Evolutionary conservation across 441 rosid genomes (phyloP), one percentile per base, ranked within the genome.

Genomic region (Populus hybrid): DNA sequence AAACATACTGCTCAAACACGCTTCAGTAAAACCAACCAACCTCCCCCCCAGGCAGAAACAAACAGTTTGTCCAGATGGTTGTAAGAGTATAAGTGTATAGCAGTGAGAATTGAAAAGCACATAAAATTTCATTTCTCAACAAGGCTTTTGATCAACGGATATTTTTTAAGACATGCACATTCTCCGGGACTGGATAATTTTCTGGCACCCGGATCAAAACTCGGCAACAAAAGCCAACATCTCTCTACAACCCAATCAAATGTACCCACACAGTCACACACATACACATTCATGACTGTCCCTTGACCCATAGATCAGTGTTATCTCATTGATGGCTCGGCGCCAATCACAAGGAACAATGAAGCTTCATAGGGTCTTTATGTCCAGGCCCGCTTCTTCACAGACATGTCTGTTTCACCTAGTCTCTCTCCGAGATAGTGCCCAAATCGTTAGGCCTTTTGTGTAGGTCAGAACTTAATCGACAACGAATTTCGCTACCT

Each of bases 401-500:
- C 70, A 23, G 24, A 40, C n/a, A 72, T 53, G 63, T 40, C 20
- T 42, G 11, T 29, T 29, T 29, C 31, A 29, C 31, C 31, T 29
- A 29, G 31, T 29, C 31, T 29, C 31, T 24, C 31, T 71, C 69
- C 10, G 61, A 42, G 80, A 78, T 3, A 71, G 65, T 64, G 63
- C 76, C 28, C 31, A 61, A 31, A 71, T 72, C 29, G 76, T 61
- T 77, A 71, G 31, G 56, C 66, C 71, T 72, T 78, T 78, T 35
- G 67, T 72, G 72, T 2, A 24, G 35, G 61, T 78, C 72, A 7
- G 12, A 72, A 64, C 50, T 71, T 77, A 71, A 40, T 70, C 14
- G 50, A 71, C 40, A 77, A 77, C 2, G 71, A 71, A 70, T 71
- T 64, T 64, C 38, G 63, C 71, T 77, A 77, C 45, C 64, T 71